Evolutionary conservation across 352 stramenopile species (phyloP).

Genomic region (Phytopythium aichiense): DNA sequence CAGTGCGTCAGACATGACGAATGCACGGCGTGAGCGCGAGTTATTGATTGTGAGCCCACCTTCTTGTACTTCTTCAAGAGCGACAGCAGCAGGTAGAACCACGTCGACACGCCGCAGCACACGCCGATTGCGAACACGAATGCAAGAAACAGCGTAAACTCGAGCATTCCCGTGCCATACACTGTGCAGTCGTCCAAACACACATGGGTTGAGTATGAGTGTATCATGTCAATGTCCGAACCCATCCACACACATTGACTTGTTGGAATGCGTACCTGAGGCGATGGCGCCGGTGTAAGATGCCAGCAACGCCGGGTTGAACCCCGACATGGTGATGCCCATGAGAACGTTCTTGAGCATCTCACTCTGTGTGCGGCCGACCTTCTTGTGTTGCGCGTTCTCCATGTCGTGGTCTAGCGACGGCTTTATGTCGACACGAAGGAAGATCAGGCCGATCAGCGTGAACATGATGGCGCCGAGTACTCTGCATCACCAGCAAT

Average conservation of each 20-base stretch:
- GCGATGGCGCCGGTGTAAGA: constrained; percentile 87
- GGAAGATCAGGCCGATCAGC: constrained; percentile 73
- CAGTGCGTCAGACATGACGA: constrained; percentile 1
- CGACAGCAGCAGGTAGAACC: constrained; percentile 85
- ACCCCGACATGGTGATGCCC: constrained; percentile 84
- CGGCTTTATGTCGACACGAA: constrained; percentile 78
- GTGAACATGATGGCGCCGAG: constrained; percentile 85
- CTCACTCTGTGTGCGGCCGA: constrained; percentile 49
- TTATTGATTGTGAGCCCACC: constrained; percentile 24
- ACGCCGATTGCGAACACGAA: constrained; percentile 83
- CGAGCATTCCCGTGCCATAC: constrained; percentile 81
- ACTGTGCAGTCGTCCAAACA: constrained; percentile 28
- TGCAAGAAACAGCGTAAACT: constrained; percentile 82
- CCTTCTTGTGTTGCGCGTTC: constrained; percentile 43
- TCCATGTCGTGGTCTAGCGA: constrained; percentile 58
- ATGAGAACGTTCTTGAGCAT: constrained; percentile 81
- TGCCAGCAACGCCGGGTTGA: constrained; percentile 80
- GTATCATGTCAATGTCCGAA: not conserved
- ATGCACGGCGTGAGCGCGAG: not conserved
- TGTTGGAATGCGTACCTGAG: constrained; percentile 37
- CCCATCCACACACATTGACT: not conserved
- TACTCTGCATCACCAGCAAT: constrained; percentile 28
- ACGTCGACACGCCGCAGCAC: constrained; percentile 82
- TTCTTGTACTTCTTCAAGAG: constrained; percentile 90
- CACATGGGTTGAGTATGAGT: not conserved